Evolutionary conservation across 73 alveolate genomes (phyloP), one percentile per base, ranked within the genome.

Genomic region (Durusdinium trenchii): DNA sequence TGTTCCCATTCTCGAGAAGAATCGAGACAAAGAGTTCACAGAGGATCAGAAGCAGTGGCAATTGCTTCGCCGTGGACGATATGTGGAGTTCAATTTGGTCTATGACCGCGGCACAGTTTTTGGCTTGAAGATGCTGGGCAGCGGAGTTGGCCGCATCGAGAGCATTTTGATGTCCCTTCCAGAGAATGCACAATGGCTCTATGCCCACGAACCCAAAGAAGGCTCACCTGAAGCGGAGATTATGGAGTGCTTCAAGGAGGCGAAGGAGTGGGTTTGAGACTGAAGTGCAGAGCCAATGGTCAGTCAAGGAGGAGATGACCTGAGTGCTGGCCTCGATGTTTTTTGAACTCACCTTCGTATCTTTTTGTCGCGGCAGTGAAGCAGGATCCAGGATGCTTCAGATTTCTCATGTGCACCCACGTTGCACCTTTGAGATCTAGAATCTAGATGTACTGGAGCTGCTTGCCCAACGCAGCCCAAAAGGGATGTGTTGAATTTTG

Each of bases 41-140:
- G 99, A 99, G 40, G 99, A 99, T 45, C 94, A 95, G 86, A 98
- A 82, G 89, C 98, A 86, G 42, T 99, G 99, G 98, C 95, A 94
- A 79, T 69, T 91, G 51, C 69, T 98, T 64, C 99, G 99, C 32
- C 91, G 99, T 57, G 99, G 99, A 45, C 98, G 99, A 50, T 99
- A 99, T 86, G 99, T 94, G 89, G 98, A 91, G 87, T 91, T 91
- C 98, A 91, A 91, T 45, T 89, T 91, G 9, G 99, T 99, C 84
- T 99, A 95, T 54, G 99, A 99, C 92, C 91, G 99, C 79, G 99
- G 99, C n/a, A 99, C 99, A 30, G 87, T 87, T 60, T 99, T 99
- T 96, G 99, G 99, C 46, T 94, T 99, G 83, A 94, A 94, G 83
- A 94, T 94, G 99, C 78, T 94, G 50, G 84, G 90, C 90, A 96